phyloP scores from a whole-genome alignment of 2,329 filamentous ascomycete genomes.

The Sordariomycetes sp. region DNA sequence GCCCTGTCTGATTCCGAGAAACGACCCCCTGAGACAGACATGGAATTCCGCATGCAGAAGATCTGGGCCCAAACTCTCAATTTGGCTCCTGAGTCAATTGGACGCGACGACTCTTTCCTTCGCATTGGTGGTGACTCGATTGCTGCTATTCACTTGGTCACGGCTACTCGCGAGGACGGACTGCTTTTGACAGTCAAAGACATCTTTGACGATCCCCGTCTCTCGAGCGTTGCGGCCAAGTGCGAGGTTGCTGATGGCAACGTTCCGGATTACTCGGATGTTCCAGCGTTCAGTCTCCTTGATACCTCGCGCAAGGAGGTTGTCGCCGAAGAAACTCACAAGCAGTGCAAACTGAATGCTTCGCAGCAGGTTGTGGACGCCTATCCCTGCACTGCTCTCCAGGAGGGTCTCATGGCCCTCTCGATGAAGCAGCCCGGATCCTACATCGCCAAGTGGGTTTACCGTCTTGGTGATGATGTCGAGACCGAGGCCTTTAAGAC shows the following conservation, averaged over 20 bases:
- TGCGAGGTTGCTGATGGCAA: conserved; percentile 1
- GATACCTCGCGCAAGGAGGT: neutral
- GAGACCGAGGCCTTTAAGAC: conserved; percentile 13
- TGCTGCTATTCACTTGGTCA: conserved; percentile 6
- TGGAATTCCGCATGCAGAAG: conserved; percentile 19
- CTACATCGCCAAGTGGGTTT: conserved; percentile 14
- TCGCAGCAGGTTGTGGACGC: conserved; percentile 1
- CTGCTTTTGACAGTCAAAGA: conserved; percentile 6
- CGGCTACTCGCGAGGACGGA: conserved; percentile 1
- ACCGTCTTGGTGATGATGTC: conserved; percentile 8
- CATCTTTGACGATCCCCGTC: conserved; percentile 8
- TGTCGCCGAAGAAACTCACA: neutral
- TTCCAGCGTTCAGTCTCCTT: neutral
- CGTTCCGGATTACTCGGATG: neutral
- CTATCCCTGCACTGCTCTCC: conserved; percentile 2
- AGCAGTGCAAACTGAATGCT: neutral
- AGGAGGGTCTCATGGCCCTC: conserved; percentile 20
- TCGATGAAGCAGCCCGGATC: conserved; percentile 17
- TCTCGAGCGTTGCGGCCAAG: conserved; percentile 5
- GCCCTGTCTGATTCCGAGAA: conserved; percentile 11
- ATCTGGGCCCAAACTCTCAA: conserved; percentile 2
- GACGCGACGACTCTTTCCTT: conserved; percentile 7
- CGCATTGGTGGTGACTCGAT: conserved; percentile 10
- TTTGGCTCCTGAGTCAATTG: conserved; percentile 2
- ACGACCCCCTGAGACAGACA: conserved; percentile 18